Evolutionary conservation across 2,329 filamentous ascomycete species (phyloP), one percentile per base, ranked within the genome.

Genomic region (Penicillium griseofulvum): DNA sequence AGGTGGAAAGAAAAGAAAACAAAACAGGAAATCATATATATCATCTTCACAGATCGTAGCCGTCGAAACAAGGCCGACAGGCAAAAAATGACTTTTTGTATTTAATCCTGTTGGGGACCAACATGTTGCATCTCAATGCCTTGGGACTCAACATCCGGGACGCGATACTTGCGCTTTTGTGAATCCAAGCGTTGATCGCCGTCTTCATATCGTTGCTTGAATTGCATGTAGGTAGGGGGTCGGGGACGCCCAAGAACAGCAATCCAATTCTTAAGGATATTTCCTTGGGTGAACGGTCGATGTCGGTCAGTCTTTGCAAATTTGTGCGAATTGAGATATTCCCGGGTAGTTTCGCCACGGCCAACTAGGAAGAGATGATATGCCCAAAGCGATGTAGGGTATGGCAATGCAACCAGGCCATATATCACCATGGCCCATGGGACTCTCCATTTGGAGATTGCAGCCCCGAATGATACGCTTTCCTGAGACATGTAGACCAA

Each of bases 311-410:
- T 88, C 76, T 94, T 95, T 60, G 88, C 79, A 71, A 99, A 97
- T 74, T 97, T 97, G 75, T 96, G 91, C 5, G 89, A 92, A 75
- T 96, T 96, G 61, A 99, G 85, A 72, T 96, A 97, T 74, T 99
- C 94, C 64, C 94, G 83, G 0, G 94, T 99, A 0, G 93, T 99
- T 78, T 99, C 93, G 46, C 93, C 94, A 31, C 93, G 83, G 7
- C 86, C 88, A 77, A 95, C 91, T 41, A 99, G 81, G 76, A 96
- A 97, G 44, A 97, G 71, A 74, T 99, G 94, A 71, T 99, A 99
- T 22, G 84, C 83, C 79, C 87, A 90, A 6, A 99, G 78, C 41
- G 91, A 90, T 38, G 87, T 83, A 0, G 93, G 93, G 72, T 99
- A 99, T 6, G 87, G 80, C 38, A 88, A 83, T 0, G 82, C 85